phyloP scores from a whole-genome alignment of 202 grass and related monocot species.

The Setaria viridis region DNA sequence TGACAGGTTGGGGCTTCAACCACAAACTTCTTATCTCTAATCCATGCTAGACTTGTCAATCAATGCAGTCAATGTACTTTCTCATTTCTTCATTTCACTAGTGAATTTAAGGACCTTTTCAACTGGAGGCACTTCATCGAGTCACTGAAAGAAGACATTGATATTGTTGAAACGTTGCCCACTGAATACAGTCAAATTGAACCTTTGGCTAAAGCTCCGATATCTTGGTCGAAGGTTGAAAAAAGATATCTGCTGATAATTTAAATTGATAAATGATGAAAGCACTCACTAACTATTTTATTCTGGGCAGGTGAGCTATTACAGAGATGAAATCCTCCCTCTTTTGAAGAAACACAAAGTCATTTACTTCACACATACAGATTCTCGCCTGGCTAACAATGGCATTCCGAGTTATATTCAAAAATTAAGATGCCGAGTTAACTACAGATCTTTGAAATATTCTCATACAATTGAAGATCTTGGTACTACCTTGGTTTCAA shows the following conservation, averaged over 20 bases:
- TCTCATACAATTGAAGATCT: slow-evolving; percentile 87
- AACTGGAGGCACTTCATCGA: slow-evolving; percentile 98
- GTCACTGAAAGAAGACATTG: slow-evolving; percentile 86
- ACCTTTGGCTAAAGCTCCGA: slow-evolving; percentile 83
- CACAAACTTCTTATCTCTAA: slow-evolving; percentile 23
- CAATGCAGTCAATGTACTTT: slow-evolving; percentile 24
- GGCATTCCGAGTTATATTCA: slow-evolving; percentile 91
- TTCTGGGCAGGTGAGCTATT: slow-evolving; percentile 83
- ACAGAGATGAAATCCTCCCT: slow-evolving; percentile 91
- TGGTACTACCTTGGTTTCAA: slow-evolving; percentile 77
- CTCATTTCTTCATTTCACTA: slow-evolving; percentile 47
- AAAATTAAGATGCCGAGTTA: slow-evolving; percentile 89
- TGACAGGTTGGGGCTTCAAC: slow-evolving; percentile 68
- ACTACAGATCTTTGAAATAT: slow-evolving; percentile 93
- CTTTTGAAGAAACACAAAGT: slow-evolving; percentile 89
- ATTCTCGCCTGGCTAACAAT: slow-evolving; percentile 97
- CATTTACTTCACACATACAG: slow-evolving; percentile 97
- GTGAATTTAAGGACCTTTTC: slow-evolving; percentile 99
- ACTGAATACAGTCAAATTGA: slow-evolving; percentile 68
- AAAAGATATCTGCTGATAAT: not conserved
- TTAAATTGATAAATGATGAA: slow-evolving; percentile 41
- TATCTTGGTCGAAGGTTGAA: slow-evolving; percentile 98
- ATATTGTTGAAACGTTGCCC: slow-evolving; percentile 93
- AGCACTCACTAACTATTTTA: slow-evolving; percentile 42
- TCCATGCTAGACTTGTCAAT: slow-evolving; percentile 25